A percentile compares a stretch with the other conserved stretches of the same genome.
These are phyloP conservation scores for Fagopyrum tataricum DNA, from an alignment of 148 eudicot genomes.

Conservation along the genomic window DNA sequence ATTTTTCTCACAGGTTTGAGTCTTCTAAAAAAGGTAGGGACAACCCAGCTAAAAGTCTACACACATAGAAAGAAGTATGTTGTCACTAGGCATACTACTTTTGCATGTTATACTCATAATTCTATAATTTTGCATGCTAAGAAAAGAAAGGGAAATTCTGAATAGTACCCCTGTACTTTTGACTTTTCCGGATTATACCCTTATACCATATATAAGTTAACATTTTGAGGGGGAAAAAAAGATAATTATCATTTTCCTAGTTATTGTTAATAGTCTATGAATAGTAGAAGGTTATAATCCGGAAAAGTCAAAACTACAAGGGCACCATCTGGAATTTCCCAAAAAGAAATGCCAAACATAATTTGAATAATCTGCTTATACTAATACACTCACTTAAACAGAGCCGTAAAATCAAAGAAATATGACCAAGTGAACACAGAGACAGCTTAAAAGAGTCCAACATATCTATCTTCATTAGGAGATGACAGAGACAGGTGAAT, in stretches of 20 bases:
- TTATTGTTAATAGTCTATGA: too few species aligned
- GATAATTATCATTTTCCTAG: too few species aligned
- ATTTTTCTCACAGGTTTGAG: slow-evolving; percentile 47
- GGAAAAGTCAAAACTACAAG: too few species aligned
- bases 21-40: slow-evolving; percentile 73
- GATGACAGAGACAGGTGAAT: not conserved
- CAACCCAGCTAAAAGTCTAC: slow-evolving; percentile 58
- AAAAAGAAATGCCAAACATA: not conserved
- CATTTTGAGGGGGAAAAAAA: too few species aligned
- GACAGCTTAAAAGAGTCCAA: not conserved
- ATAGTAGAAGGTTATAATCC: too few species aligned
- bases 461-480: not conserved
- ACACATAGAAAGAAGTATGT: slow-evolving; percentile 12
- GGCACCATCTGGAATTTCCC: not conserved
- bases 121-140: not conserved
- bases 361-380: too few species aligned
- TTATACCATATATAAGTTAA: too few species aligned
- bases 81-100: not conserved
- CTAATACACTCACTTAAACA: not conserved
- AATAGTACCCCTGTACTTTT: too few species aligned
- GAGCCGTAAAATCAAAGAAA: not conserved
- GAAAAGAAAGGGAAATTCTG: too few species aligned
- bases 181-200: too few species aligned
- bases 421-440: not conserved
- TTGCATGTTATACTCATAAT: not conserved